Base-by-base conservation (phyloP, 768 basidiomycete species). In the Amyloporia xantha region DNA sequence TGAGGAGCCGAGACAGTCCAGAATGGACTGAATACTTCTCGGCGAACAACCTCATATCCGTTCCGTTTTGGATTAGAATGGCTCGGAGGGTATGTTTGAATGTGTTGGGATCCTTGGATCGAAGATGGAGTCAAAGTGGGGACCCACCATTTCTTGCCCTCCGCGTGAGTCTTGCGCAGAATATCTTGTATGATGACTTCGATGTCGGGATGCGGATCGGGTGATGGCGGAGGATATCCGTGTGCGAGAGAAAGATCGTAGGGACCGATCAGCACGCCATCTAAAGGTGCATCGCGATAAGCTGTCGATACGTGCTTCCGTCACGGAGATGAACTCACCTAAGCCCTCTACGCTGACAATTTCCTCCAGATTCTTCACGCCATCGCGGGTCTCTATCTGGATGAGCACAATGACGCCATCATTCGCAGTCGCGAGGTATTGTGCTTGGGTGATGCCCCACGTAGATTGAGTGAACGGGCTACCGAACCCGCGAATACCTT, bases 211-310 rank as follows among this genome's bases (percentile, higher is more conserved):
- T 84, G 78, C 0, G 81, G 79, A 54, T 84, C 77, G 0, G 82
- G 84, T 25, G 74, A 72, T 13, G 83, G 83, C 4, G 78, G 64
- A 1, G 78, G 73, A 58, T 74, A 78, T 28, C 82, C 82, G 23
- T 82, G 67, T 1, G 75, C 71, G 44, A 82, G 69, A 1, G 84
- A 86, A 36, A 86, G 71, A 58, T 85, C 83, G 52, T 78, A 85
- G 2, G 82, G 83, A 3, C 83, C 82, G 46, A 85, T 76, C 63
- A 82, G 81, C 19, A 82, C 63, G 12, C 73, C 71, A 51, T 79
- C 76, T 74, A 41, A 37, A 12, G 17, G n/a, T 3, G 24, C 19
- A 37, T 46, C 2, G 21, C 7, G 23, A 36, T 5, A 19, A 59
- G 53, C 12, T 59, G 58, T 30, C 62, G 26, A n/a, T 62, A 40